Percentiles rank a stretch among this genome's conserved stretches.
Conservation (phyloP, 345 rosid species). For the Eucalyptus guilfoylei region DNA sequence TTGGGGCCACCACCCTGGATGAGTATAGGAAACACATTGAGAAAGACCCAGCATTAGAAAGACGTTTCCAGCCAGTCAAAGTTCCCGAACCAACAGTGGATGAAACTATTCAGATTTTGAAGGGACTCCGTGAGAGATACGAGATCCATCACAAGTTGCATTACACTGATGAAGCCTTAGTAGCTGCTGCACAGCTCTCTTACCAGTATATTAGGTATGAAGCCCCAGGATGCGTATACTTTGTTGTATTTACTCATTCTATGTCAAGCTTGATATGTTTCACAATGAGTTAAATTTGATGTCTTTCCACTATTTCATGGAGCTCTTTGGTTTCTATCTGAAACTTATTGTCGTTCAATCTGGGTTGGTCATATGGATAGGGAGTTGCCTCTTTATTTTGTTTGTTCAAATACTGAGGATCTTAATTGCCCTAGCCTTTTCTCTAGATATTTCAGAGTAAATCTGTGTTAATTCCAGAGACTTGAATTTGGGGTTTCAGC, state of each 20-base stretch:
- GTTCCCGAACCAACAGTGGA: constrained; percentile 98
- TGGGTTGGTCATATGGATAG: not conserved
- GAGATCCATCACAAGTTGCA: constrained; percentile 99
- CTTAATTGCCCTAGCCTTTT: not conserved
- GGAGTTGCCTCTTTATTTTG: not conserved
- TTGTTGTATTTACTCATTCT: not conserved
- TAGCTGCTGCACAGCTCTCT: constrained; percentile 86
- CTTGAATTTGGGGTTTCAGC: not conserved
- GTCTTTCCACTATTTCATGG: not conserved
- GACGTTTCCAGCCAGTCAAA: constrained; percentile 98
- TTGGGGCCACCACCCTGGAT: constrained; percentile 98
- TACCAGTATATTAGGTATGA: constrained; percentile 92
- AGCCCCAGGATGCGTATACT: not conserved
- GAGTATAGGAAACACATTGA: constrained; percentile 98
- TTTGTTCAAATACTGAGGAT: not conserved
- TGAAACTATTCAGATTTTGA: constrained; percentile 85
- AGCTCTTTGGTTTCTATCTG: not conserved
- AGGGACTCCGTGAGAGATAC: constrained; percentile 86
- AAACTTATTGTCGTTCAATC: not conserved
- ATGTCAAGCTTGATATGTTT: not conserved
- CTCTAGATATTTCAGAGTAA: not conserved
- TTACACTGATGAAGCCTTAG: constrained; percentile 85
- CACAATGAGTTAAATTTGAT: not conserved
- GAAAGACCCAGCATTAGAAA: constrained; percentile 98
- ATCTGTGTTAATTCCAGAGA: not conserved